A percentile compares a stretch with the other conserved stretches of the same genome.
Evolutionary conservation across 2,329 filamentous ascomycete genomes (phyloP).

Genomic region (Periconia digitata): DNA sequence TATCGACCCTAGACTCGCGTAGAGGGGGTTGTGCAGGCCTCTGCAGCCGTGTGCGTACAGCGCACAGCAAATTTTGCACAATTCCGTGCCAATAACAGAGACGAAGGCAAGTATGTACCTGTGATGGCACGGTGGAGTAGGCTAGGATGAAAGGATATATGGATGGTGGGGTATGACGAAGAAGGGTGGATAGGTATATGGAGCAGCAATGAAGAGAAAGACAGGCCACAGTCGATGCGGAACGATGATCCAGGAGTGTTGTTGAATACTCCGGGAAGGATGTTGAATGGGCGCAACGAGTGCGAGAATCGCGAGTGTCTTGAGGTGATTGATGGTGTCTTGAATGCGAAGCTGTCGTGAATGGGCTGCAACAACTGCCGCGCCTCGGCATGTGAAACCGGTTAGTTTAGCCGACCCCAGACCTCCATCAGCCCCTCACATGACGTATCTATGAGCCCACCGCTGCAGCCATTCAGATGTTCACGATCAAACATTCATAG

Average conservation of each 20-base stretch:
- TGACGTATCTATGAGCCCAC: no score
- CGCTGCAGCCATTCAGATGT: no score
- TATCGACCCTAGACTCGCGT: slow-evolving; percentile 21
- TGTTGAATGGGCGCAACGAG: slow-evolving; percentile 14
- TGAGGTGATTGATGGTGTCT: neutral
- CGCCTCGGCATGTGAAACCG: no score
- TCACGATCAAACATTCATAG: no score
- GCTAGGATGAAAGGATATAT: slow-evolving; percentile 17
- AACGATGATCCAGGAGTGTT: slow-evolving; percentile 33
- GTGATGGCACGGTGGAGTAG: neutral
- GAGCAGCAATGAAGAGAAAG: neutral
- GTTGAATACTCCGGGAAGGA: slow-evolving; percentile 34
- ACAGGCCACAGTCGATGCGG: no score
- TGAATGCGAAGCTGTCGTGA: no score
- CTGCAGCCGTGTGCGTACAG: slow-evolving; percentile 14
- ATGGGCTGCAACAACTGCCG: no score
- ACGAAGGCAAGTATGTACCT: neutral
- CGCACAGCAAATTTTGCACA: neutral
- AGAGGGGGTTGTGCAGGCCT: slow-evolving; percentile 32
- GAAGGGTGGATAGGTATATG: slow-evolving; percentile 7
- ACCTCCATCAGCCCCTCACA: no score
- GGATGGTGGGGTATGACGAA: slow-evolving; percentile 13
- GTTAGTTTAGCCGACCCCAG: no score
- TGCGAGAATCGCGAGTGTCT: neutral
- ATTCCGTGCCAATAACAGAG: neutral